Evolutionary conservation across 2,329 filamentous ascomycete species (phyloP).

Genomic region (Calonectria ilicicola): DNA sequence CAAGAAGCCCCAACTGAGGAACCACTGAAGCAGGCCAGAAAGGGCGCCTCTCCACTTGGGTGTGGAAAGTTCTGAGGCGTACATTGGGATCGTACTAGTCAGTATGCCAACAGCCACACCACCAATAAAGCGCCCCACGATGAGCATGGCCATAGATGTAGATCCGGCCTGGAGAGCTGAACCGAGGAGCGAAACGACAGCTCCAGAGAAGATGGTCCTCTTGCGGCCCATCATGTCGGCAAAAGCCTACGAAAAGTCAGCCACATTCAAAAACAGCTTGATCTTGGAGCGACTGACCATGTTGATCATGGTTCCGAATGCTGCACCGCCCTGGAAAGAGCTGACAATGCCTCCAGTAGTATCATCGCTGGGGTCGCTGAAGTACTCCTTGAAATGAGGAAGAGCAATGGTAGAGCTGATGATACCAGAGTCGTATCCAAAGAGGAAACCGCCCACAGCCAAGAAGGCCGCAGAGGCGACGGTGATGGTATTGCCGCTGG

Average conservation of each 20-base stretch:
- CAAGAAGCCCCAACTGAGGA: slow-evolving; percentile 56
- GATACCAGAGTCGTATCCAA: slow-evolving; percentile 63
- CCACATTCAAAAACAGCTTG: neutral
- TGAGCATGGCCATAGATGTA: slow-evolving; percentile 54
- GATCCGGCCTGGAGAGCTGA: slow-evolving; percentile 48
- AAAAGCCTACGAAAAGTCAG: slow-evolving; percentile 29
- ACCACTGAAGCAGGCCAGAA: slow-evolving; percentile 57
- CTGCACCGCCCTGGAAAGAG: slow-evolving; percentile 43
- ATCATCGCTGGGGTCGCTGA: slow-evolving; percentile 49
- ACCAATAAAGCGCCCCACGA: slow-evolving; percentile 62
- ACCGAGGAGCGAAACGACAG: slow-evolving; percentile 45
- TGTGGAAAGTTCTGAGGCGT: slow-evolving; percentile 56
- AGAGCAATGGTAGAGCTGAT: slow-evolving; percentile 50
- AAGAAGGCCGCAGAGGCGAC: slow-evolving; percentile 41
- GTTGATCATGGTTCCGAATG: slow-evolving; percentile 43
- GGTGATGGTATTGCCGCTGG: slow-evolving; percentile 24
- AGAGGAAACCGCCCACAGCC: slow-evolving; percentile 44
- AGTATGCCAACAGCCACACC: slow-evolving; percentile 62
- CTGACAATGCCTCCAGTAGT: slow-evolving; percentile 41
- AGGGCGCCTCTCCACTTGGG: slow-evolving; percentile 52
- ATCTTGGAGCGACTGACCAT: slow-evolving; percentile 31
- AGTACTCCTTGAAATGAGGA: slow-evolving; percentile 53
- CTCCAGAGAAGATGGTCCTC: slow-evolving; percentile 44
- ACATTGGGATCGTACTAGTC: slow-evolving; percentile 59
- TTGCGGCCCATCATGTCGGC: slow-evolving; percentile 47